A percentile compares a stretch with the other conserved stretches of the same genome.
Conservation (phyloP, 2,329 filamentous ascomycete species). For the Penicillium polonicum region DNA sequence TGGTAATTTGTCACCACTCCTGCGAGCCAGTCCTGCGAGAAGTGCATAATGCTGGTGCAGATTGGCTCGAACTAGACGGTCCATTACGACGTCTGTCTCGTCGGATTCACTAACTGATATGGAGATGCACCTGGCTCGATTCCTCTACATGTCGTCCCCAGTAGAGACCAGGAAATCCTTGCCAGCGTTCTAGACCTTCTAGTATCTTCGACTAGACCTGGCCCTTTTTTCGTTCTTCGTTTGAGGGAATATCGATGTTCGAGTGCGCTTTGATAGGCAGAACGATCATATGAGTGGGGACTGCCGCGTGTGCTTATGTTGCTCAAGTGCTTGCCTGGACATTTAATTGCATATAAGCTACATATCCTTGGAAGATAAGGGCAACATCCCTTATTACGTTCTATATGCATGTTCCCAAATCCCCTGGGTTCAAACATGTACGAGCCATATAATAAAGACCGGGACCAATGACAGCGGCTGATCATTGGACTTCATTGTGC, state of each 20-base stretch:
- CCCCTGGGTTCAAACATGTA: neutral
- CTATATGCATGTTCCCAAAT: neutral
- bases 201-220: conserved; percentile 24
- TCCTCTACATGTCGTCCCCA: conserved; percentile 35
- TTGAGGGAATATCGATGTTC: conserved; percentile 59
- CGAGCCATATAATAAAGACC: neutral
- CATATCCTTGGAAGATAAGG: neutral
- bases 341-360: neutral
- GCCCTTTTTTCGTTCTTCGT: conserved; percentile 30
- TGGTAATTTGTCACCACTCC: conserved; percentile 18
- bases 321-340: conserved; percentile 8
- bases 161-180: conserved; percentile 29
- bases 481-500: neutral
- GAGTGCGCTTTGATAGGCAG: conserved; percentile 44
- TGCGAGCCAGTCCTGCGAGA: conserved; percentile 19
- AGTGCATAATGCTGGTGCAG: conserved; percentile 25
- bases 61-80: conserved; percentile 17
- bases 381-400: neutral
- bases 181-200: conserved; percentile 18
- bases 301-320: conserved; percentile 16
- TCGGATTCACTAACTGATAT: conserved; percentile 25
- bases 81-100: neutral
- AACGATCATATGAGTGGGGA: conserved; percentile 24
- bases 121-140: conserved; percentile 30
- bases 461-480: conserved; percentile 14